Base-by-base conservation (phyloP, 805 yeast species). In the Zygoascus bituminiphila region DNA sequence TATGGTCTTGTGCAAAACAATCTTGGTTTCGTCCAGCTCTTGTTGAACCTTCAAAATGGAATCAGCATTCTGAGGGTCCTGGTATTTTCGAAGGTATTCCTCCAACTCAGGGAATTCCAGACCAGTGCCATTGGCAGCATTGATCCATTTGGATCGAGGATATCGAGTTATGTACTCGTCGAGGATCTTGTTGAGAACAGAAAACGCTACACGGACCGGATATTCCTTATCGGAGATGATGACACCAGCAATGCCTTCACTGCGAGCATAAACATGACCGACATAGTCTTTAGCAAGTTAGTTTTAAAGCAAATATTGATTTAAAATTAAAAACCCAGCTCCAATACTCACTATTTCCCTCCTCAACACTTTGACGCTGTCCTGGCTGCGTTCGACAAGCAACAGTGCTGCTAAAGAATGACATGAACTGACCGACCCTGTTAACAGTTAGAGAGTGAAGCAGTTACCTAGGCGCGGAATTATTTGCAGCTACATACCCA, bases 1-100 rank as follows among this genome's bases (percentile, higher is more conserved):
- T 57, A 93, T 91, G 42, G 97, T 88, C 70, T 91, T 89, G 69
- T 93, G 98, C 61, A 93, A 74, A 37, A 89, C 96, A 58, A 91
- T 87, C 73, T 93, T 93, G 33, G 98, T 93, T 64, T 93, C 98
- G 67, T 93, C 98, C 60, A 93, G 77, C 68, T 93, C 98, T 63
- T 88, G 95, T 72, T 93, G 98, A 20, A 93, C 98, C 66, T 84
- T 85, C 95, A 93, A 83, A 54, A 93, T 81, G 9, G 96, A 84
- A 65, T 93, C 99, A 0, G 98, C 98, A 71, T 93, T 96, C 38
- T 84, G 76, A 25, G 99, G 99, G 65, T 93, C 96, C 70, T 93
- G 98, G 69, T 93, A 93, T 62, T 86, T 86, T 58, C 73, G 70
- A 57, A 93, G 70, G 64, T 88, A 88, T 22, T 68, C 70, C 26